A percentile compares a stretch with the other conserved stretches of the same genome.
phyloP scores from a whole-genome alignment of 2,329 filamentous ascomycete species.

The Colletotrichum liaoningense region DNA sequence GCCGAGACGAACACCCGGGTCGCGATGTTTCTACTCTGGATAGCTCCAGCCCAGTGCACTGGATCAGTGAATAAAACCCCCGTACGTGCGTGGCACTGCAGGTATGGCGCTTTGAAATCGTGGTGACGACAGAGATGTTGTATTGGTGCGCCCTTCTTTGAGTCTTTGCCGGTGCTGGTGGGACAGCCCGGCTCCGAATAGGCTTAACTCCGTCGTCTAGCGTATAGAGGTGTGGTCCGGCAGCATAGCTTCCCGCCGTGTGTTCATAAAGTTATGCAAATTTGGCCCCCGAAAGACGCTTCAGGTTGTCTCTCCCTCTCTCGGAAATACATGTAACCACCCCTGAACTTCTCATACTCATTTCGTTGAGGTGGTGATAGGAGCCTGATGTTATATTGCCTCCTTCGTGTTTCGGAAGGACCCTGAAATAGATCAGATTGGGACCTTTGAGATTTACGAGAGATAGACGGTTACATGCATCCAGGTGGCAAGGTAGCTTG shows the following conservation, averaged over 20 bases:
- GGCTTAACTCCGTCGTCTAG: neutral
- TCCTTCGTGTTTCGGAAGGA: neutral
- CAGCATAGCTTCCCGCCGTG: neutral
- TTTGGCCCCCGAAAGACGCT: neutral
- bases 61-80: neutral
- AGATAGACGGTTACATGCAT: neutral
- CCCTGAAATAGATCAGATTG: neutral
- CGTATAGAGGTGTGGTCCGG: neutral
- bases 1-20: neutral
- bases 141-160: neutral
- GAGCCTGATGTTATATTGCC: neutral
- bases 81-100: neutral
- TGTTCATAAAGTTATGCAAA: neutral
- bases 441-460: neutral
- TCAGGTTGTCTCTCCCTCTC: neutral
- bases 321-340: neutral
- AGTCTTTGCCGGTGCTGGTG: neutral
- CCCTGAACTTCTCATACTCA: neutral
- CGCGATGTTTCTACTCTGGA: neutral
- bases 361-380: neutral
- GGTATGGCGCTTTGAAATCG: neutral
- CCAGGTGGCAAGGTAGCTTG: neutral
- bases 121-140: neutral
- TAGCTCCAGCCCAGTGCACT: neutral
- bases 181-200: neutral